Base-by-base conservation (phyloP, 257 asterid genomes). In the Catharanthus roseus region DNA sequence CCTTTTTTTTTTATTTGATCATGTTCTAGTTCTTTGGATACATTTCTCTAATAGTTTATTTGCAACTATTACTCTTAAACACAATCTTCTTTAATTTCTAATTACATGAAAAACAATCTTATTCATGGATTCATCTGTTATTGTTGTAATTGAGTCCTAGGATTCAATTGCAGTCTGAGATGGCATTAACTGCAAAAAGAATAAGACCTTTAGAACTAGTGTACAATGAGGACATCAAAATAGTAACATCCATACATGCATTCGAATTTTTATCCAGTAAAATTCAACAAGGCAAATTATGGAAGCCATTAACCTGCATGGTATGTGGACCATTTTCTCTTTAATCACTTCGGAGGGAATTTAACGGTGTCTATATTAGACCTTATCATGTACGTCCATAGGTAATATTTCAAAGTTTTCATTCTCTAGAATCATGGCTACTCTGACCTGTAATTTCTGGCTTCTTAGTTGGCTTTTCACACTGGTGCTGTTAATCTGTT, bases 41-140 rank as follows among this genome's bases (percentile, higher is more conserved):
- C 65, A 57, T 18, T 57, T 57, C 5, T 57, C 63, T 56, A 56
- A 56, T 56, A 26, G 34, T 56, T 57, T 15, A 57, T 57, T n/a
- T 6, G n/a, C 64, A 28, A 29, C 64, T 28, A 29, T 57, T 18
- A 38, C 1, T 29, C n/a, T 16, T 3, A 16, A 7, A 33, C 16
- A 31, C 44, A 33, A 1, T 60, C 65, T 60, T 58, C 65, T 61
- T 61, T 33, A 33, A 44, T 61, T 33, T 49, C 19, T 16, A 33
- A 15, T 61, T 31, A 44, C n/a, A 18, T 61, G 26, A n/a, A 19
- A 15, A 16, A 36, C 41, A 69, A n/a, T 34, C 38, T 33, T 69
- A 19, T 21, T 54, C 10, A 11, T 51, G 16, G 53, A 21, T 69
- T 11, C n/a, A 60, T 71, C 68, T 21, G 18, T 24, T 58, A 39